phyloP scores from a whole-genome alignment of 2,329 filamentous ascomycete genomes.

The Claviceps citrina region DNA sequence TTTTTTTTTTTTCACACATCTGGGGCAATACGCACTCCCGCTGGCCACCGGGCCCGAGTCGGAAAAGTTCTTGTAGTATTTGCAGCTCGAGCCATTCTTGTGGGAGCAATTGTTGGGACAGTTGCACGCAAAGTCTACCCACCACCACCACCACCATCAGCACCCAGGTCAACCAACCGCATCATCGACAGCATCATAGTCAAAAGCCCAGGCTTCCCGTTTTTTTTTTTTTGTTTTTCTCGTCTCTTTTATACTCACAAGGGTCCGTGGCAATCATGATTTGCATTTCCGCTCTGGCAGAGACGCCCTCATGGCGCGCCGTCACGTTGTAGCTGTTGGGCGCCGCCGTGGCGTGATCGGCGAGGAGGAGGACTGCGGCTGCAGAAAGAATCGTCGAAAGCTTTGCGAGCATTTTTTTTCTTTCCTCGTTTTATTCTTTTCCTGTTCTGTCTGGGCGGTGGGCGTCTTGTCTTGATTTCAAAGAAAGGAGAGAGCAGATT shows the following conservation, averaged over 20 bases:
- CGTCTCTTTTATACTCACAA: neutral
- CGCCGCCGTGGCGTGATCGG: neutral
- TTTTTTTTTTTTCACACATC: neutral
- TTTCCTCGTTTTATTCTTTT: neutral
- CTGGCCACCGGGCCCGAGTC: neutral
- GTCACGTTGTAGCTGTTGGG: neutral
- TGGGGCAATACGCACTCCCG: neutral
- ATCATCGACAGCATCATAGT: no score
- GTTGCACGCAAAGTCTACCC: neutral
- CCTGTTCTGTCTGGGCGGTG: no score
- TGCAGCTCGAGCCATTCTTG: neutral
- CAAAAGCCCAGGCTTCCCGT: no score
- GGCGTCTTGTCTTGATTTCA: no score
- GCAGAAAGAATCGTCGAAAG: neutral
- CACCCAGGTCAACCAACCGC: no score
- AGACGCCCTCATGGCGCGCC: neutral
- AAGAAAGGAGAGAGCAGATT: no score
- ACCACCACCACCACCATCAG: no score
- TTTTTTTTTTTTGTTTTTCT: no score
- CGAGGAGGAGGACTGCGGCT: neutral
- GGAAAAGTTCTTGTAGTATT: neutral
- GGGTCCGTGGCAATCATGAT: neutral
- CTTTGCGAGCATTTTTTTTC: neutral
- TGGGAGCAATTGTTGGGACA: neutral
- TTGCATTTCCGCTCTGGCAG: neutral